phyloP scores from a whole-genome alignment of 192 early-diverging fungal genomes.

The Mortierella hygrophila region DNA sequence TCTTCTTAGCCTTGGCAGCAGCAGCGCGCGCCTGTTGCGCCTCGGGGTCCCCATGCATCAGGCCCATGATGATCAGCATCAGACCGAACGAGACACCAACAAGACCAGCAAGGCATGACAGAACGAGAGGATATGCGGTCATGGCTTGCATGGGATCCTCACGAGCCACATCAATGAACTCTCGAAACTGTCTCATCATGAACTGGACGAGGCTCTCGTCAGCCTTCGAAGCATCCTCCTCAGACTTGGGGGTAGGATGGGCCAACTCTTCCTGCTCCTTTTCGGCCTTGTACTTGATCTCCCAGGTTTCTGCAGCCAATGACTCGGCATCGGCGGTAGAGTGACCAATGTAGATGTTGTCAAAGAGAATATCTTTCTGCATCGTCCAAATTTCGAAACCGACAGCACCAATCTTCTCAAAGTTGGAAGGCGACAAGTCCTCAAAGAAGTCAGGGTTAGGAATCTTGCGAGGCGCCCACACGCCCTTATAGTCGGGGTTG shows the following conservation, averaged over 20 bases:
- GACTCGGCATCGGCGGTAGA: constrained; percentile 72
- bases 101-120: constrained; percentile 5
- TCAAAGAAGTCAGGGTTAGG: constrained; percentile 87
- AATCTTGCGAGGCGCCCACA: constrained; percentile 86
- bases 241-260: constrained; percentile 12
- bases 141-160: constrained; percentile 25
- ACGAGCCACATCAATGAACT: constrained; percentile 20
- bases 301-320: constrained; percentile 83
- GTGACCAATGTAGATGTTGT: constrained; percentile 92
- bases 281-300: constrained; percentile 78
- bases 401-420: constrained; percentile 80
- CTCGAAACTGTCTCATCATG: constrained; percentile 12
- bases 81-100: constrained; percentile 17
- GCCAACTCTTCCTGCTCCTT: constrained; percentile 64
- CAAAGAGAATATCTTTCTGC: constrained; percentile 85
- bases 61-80: constrained; percentile 23
- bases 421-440: constrained; percentile 79
- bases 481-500: constrained; percentile 91
- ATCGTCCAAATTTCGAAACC: constrained; percentile 96
- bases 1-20: constrained; percentile 32
- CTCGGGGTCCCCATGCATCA: constrained; percentile 6
- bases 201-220: constrained; percentile 33
- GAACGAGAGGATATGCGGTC: constrained; percentile 2
- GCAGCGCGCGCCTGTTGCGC: neutral
- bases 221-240: neutral